Conservation (phyloP, 2,329 filamentous ascomycete species). For the Cercospora zeae-maydis region DNA sequence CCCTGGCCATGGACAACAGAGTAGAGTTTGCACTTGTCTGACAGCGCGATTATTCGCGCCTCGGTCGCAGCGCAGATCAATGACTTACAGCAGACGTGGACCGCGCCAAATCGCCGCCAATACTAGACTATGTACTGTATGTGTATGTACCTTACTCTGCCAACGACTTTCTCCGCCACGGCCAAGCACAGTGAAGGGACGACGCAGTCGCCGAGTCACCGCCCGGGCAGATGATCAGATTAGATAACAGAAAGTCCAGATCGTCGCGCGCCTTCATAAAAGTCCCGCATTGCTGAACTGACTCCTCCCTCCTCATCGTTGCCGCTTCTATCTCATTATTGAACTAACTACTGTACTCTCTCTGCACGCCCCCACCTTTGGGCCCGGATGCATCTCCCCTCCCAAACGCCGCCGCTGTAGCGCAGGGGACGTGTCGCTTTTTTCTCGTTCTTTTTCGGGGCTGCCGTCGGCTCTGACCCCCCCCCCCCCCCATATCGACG, state of each 20-base stretch:
- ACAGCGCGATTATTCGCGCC: background rate
- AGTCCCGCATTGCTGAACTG: background rate
- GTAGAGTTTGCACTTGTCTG: too few relatives aligned
- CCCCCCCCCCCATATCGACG: background rate
- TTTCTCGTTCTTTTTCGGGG: background rate
- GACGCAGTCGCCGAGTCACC: too few relatives aligned
- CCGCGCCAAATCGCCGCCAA: too few relatives aligned
- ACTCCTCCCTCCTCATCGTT: background rate
- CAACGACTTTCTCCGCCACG: background rate
- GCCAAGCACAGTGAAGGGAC: background rate
- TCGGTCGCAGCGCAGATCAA: too few relatives aligned
- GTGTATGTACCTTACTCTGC: too few relatives aligned
- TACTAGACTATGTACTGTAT: too few relatives aligned
- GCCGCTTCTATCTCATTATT: too few relatives aligned
- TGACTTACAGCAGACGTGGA: too few relatives aligned
- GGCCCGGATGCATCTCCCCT: background rate
- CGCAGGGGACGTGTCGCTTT: background rate
- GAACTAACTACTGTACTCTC: background rate
- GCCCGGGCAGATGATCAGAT: background rate
- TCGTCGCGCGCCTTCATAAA: constrained; percentile 1
- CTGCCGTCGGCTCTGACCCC: background rate
- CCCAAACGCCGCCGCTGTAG: background rate
- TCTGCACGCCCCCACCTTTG: background rate
- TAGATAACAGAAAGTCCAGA: constrained; percentile 1
- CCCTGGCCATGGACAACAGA: too few relatives aligned